These are phyloP conservation scores for Aspergillus nanangensis DNA, from an alignment of 495 filamentous ascomycete species.

Conservation along the genomic window DNA sequence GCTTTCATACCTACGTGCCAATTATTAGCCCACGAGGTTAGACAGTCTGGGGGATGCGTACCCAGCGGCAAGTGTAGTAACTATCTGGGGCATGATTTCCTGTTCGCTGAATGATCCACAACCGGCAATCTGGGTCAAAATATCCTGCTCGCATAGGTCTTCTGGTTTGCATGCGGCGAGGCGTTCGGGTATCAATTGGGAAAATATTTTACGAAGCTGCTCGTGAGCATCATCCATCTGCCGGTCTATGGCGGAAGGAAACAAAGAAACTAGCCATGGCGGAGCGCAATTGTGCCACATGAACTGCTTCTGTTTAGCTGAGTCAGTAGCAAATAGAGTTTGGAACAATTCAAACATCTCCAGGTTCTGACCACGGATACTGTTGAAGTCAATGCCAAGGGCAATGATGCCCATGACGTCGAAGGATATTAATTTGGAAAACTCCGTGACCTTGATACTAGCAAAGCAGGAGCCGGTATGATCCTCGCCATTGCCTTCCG, in stretches of 20 bases:
- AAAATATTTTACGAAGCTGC: neutral
- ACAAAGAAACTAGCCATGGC: neutral
- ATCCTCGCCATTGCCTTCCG: too few relatives aligned
- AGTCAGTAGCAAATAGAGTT: neutral
- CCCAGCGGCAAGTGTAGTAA: neutral
- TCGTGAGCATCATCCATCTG: neutral
- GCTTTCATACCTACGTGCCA: conserved; percentile 49
- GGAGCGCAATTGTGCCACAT: neutral
- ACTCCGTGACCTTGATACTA: neutral
- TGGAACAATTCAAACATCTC: neutral
- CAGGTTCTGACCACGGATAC: neutral
- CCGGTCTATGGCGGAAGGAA: neutral
- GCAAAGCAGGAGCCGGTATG: neutral
- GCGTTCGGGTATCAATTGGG: neutral
- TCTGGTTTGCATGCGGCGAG: neutral
- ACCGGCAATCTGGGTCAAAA: neutral
- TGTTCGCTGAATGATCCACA: neutral
- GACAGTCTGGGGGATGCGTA: neutral
- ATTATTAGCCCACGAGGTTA: neutral
- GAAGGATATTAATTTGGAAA: neutral
- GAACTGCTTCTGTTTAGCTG: neutral
- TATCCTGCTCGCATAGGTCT: neutral
- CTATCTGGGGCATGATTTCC: neutral
- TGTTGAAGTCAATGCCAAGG: neutral
- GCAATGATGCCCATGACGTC: neutral